These are phyloP conservation scores for Phytophthora sp. DNA, from an alignment of 352 stramenopile genomes.

Conservation along the genomic window DNA sequence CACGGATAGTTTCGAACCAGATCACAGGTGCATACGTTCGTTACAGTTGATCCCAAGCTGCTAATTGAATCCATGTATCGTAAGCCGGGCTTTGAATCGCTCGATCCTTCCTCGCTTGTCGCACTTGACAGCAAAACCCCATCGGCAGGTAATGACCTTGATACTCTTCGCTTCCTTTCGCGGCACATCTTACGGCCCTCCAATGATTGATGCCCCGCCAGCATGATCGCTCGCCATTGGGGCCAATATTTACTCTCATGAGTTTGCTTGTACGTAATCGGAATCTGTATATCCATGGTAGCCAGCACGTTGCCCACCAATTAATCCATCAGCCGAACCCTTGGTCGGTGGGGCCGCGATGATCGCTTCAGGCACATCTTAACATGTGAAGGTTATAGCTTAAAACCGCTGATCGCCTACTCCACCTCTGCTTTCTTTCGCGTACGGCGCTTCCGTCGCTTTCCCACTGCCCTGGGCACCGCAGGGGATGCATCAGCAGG, in stretches of 20 bases:
- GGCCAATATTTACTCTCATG: background rate
- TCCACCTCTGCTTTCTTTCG: background rate
- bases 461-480: background rate
- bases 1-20: conserved; percentile 15
- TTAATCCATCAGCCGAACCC: background rate
- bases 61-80: conserved; percentile 21
- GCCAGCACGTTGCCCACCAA: background rate
- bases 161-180: background rate
- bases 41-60: conserved; percentile 17
- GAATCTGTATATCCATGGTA: background rate
- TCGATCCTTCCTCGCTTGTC: conserved; percentile 24
- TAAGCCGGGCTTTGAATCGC: conserved; percentile 1
- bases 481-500: background rate
- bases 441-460: background rate
- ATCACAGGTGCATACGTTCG: conserved; percentile 26
- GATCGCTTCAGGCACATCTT: too few species aligned
- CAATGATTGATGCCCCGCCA: background rate
- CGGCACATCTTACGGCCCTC: too few species aligned
- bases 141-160: conserved; percentile 11
- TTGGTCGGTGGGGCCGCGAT: background rate
- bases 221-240: background rate
- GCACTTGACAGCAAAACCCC: conserved; percentile 16
- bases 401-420: background rate
- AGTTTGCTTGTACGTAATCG: background rate
- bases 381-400: background rate